Evolutionary conservation across 1,284 basidiomycete species (phyloP), one percentile per base, ranked within the genome.

Genomic region (Heliocybe sulcata): DNA sequence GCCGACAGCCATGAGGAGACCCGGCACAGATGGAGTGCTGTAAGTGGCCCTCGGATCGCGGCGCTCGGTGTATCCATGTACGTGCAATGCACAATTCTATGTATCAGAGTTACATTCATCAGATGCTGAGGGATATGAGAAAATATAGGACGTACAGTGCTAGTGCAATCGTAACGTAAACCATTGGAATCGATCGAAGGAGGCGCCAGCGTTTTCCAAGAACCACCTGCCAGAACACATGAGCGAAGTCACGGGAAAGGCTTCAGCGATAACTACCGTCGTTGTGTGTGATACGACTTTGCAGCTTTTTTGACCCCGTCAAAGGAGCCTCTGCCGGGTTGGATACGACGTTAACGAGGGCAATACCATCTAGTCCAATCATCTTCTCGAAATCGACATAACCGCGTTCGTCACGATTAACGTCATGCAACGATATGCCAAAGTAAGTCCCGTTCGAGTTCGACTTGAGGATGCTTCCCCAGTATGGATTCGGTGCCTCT

Each of bases 351-450:
- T 99, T 99, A 63, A 95, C 82, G 47, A 99, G 72, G 6, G 94
- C 94, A 59, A 99, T 96, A 0, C 96, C 96, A 69, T 99, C 95
- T 51, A 99, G 71, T 1, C 94, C 95, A 57, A 91, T 85, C 82
- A 98, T 91, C 78, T 98, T 99, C 74, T 99, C 96, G 64, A 99
- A 99, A 69, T 99, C 97, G 49, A 95, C 96, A 63, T 82, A 98
- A 14, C 97, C 96, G 0, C 74, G 68, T 0, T 82, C 74, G 67
- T 99, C 88, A 25, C 96, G 83, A 70, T 99, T 99, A 57, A 94
- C 96, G 63, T 93, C 81, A 62, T 92, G 89, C 51, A 91, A 66
- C 0, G 94, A 92, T 16, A 94, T 69, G 25, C 90, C 84, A 67
- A 93, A 99, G 75, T 98, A 98, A 0, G 97, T 99, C 33, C 96